These are phyloP conservation scores for Fusarium anthophilum DNA, from an alignment of 2,329 filamentous ascomycete genomes.

Conservation along the genomic window DNA sequence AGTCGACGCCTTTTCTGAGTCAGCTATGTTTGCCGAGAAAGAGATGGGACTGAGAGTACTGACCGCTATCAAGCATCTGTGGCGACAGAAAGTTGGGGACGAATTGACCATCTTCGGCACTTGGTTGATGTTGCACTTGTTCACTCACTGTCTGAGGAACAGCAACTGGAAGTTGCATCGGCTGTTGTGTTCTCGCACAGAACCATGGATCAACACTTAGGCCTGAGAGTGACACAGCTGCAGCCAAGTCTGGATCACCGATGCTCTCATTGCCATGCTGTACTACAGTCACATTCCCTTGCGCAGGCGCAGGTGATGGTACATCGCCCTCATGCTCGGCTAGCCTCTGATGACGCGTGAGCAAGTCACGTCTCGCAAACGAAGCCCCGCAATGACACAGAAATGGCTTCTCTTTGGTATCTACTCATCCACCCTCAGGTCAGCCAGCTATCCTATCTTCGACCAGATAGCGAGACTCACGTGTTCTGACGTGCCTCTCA, in stretches of 20 bases:
- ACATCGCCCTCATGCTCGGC: constrained; percentile 4
- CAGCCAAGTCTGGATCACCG: not conserved
- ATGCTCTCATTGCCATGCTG: not conserved
- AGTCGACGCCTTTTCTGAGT: constrained; percentile 12
- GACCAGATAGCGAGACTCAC: constrained; percentile 43
- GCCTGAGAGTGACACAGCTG: not conserved
- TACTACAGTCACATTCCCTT: not conserved
- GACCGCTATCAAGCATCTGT: constrained; percentile 12
- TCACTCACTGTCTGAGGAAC: not conserved
- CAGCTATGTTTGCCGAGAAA: not conserved
- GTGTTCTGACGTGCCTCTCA: constrained; percentile 57
- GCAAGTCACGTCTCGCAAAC: constrained; percentile 55
- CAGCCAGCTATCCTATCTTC: not conserved
- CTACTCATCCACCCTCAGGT: constrained; percentile 33
- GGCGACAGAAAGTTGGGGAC: constrained; percentile 1
- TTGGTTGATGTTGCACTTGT: not conserved
- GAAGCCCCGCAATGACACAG: constrained; percentile 55
- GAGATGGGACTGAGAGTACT: not conserved
- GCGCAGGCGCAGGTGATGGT: not conserved
- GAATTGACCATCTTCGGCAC: not conserved
- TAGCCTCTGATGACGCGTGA: constrained; percentile 53
- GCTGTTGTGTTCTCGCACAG: not conserved
- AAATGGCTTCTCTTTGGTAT: constrained; percentile 60
- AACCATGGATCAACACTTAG: constrained; percentile 6
- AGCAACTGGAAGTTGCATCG: not conserved